A percentile compares a stretch with the other conserved stretches of the same genome.
These are phyloP conservation scores for Silene latifolia DNA, from an alignment of 148 eudicot genomes.

Conservation along the genomic window DNA sequence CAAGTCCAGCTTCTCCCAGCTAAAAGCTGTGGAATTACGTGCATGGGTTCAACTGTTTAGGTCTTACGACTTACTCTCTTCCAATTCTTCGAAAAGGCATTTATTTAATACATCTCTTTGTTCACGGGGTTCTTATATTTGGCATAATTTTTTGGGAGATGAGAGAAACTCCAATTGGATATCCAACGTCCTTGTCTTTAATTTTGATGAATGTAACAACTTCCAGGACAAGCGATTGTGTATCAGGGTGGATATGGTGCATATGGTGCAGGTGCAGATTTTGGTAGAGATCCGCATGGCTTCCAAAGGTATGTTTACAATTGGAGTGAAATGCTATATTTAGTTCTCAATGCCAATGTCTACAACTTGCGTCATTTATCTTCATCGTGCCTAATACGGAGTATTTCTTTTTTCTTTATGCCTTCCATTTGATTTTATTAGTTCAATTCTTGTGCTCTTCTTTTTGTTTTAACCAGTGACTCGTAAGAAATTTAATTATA, in stretches of 20 bases:
- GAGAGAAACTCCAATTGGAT: neutral
- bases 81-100: neutral
- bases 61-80: neutral
- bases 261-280: constrained; percentile 30
- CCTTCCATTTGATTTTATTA: neutral
- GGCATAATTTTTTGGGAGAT: too few species aligned
- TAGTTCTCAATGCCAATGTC: neutral
- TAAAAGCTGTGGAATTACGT: too few species aligned
- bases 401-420: neutral
- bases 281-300: constrained; percentile 35
- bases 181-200: neutral
- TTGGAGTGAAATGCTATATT: neutral
- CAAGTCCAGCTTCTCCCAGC: too few species aligned
- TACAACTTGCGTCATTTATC: neutral
- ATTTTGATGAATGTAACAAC: constrained; percentile 6
- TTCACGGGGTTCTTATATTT: neutral
- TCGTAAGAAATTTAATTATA: neutral
- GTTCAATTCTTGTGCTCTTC: neutral
- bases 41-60: too few species aligned
- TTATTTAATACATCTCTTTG: too few species aligned
- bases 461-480: neutral
- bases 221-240: constrained; percentile 53
- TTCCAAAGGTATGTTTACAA: constrained; percentile 46
- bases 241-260: constrained; percentile 56
- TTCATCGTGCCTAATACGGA: neutral